Evolutionary conservation across 345 rosid genomes (phyloP).

Genomic region (Anacardium occidentale): DNA sequence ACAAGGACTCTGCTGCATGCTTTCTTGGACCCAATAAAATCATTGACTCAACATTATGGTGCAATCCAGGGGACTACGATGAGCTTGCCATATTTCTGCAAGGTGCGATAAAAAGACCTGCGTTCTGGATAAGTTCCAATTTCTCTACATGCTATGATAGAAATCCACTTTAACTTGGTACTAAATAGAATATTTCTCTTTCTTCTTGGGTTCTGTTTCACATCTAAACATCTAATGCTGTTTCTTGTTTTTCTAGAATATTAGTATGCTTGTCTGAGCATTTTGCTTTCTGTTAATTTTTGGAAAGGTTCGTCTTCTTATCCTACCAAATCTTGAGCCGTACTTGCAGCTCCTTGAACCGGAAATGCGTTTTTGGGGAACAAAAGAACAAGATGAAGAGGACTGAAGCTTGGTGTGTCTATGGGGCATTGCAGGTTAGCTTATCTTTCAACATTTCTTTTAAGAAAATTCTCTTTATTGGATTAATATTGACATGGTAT

Average conservation of each 20-base stretch:
- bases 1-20: slow-evolving; percentile 82
- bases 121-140: too few relatives aligned
- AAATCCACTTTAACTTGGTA: neutral
- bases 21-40: slow-evolving; percentile 78
- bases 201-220: neutral
- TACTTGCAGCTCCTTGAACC: slow-evolving; percentile 70
- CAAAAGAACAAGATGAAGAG: slow-evolving; percentile 63
- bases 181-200: neutral
- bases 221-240: neutral
- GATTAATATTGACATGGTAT: neutral
- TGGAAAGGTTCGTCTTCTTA: slow-evolving; percentile 69
- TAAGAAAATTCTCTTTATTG: neutral
- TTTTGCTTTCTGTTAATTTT: slow-evolving; percentile 17
- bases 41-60: slow-evolving; percentile 84
- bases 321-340: slow-evolving; percentile 75
- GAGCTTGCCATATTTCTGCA: too few relatives aligned
- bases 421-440: slow-evolving; percentile 76
- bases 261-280: slow-evolving; percentile 6
- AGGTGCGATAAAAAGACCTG: too few relatives aligned
- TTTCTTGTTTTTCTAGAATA: neutral
- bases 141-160: neutral
- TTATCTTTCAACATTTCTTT: slow-evolving; percentile 9
- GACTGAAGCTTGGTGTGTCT: slow-evolving; percentile 77
- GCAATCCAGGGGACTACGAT: slow-evolving; percentile 97
- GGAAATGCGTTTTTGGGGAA: slow-evolving; percentile 63